phyloP scores from a whole-genome alignment of 768 basidiomycete genomes.

The Pisolithus tinctorius region DNA sequence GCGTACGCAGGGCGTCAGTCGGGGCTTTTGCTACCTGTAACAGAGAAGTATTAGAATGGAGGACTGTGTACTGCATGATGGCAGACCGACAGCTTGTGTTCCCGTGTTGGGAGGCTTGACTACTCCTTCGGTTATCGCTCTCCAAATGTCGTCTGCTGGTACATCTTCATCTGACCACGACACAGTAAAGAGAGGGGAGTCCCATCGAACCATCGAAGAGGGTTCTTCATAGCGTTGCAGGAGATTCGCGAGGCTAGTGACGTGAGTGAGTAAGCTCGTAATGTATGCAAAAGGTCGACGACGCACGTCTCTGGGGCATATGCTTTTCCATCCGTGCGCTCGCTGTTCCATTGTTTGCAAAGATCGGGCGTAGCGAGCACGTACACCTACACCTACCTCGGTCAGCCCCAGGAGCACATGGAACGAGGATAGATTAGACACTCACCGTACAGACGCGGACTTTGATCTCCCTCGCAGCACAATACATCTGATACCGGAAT shows the following conservation, averaged over 20 bases:
- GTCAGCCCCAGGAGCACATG: slow-evolving; percentile 1
- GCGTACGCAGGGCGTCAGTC: slow-evolving; percentile 75
- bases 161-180: slow-evolving; percentile 64
- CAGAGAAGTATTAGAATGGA: not conserved
- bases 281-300: not conserved
- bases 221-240: slow-evolving; percentile 91
- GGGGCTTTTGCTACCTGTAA: slow-evolving; percentile 73
- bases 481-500: slow-evolving; percentile 97
- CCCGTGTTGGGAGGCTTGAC: slow-evolving; percentile 88
- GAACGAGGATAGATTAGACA: slow-evolving; percentile 4
- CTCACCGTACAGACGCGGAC: slow-evolving; percentile 82
- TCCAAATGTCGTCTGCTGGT: slow-evolving; percentile 70
- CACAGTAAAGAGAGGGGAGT: slow-evolving; percentile 88
- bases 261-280: not conserved
- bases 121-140: slow-evolving; percentile 67
- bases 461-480: slow-evolving; percentile 84
- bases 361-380: slow-evolving; percentile 68
- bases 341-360: slow-evolving; percentile 71
- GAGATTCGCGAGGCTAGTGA: slow-evolving; percentile 31
- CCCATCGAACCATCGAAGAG: slow-evolving; percentile 98
- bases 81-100: slow-evolving; percentile 54
- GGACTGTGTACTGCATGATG: not conserved
- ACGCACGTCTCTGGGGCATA: slow-evolving; percentile 75
- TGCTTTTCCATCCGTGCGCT: slow-evolving; percentile 37
- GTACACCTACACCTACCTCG: slow-evolving; percentile 48